phyloP scores from a whole-genome alignment of 768 basidiomycete species.

The Phanerochaete carnosa region DNA sequence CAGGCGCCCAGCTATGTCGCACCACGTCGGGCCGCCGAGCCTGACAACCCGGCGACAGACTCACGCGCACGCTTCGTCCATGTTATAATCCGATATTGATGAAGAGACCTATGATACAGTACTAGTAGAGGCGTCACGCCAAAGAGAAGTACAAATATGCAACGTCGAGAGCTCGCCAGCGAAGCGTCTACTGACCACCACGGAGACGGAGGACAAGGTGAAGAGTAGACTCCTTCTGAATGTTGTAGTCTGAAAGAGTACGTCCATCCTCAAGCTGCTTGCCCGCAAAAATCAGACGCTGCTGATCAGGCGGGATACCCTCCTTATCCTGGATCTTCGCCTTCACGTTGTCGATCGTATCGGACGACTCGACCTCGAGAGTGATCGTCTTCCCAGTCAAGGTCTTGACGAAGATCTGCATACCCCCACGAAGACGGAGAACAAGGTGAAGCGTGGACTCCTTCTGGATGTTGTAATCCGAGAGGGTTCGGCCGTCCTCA shows the following conservation, averaged over 20 bases:
- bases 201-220: constrained; percentile 58
- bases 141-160: not conserved
- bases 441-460: constrained; percentile 58
- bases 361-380: constrained; percentile 87
- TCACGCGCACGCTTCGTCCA: too few species aligned
- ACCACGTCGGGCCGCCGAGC: too few species aligned
- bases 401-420: constrained; percentile 91
- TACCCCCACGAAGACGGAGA: constrained; percentile 86
- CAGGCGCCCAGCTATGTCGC: too few species aligned
- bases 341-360: constrained; percentile 91
- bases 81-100: not conserved
- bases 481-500: constrained; percentile 88
- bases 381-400: constrained; percentile 92
- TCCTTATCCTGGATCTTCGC: constrained; percentile 83
- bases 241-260: constrained; percentile 78
- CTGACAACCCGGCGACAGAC: too few species aligned
- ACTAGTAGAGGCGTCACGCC: not conserved
- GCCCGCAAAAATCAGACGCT: constrained; percentile 89
- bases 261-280: constrained; percentile 95
- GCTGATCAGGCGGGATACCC: constrained; percentile 83
- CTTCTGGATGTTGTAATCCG: constrained; percentile 80
- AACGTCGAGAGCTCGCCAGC: not conserved
- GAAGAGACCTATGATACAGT: not conserved
- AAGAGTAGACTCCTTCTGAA: constrained; percentile 77
- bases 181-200: constrained; percentile 51